Conservation (phyloP, 148 eudicot species). For the Rhododendron molle region DNA sequence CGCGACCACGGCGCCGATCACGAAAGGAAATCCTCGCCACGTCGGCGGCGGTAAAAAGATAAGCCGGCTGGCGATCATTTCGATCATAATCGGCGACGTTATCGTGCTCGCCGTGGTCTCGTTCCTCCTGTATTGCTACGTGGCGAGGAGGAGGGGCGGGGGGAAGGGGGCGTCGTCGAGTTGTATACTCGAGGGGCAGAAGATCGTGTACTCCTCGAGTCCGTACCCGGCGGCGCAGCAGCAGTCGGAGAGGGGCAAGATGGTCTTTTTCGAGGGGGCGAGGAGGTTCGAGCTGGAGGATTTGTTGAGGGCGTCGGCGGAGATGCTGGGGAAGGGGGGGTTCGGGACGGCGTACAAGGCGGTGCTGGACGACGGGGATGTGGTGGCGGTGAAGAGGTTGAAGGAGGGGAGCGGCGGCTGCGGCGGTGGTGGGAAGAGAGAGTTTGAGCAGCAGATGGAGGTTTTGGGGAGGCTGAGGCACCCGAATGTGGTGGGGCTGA, state of each 20-base stretch:
- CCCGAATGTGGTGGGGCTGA: conserved; percentile 53
- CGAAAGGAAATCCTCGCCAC: background rate
- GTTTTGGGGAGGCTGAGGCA: conserved; percentile 68
- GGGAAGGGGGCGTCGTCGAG: conserved; percentile 12
- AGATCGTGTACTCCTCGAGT: conserved; percentile 62
- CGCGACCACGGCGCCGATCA: conserved; percentile 12
- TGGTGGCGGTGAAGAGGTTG: conserved; percentile 85
- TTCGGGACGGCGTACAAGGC: conserved; percentile 93
- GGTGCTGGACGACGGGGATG: conserved; percentile 67
- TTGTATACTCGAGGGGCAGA: conserved; percentile 39
- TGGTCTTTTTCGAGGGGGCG: conserved; percentile 76
- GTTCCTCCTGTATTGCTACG: conserved; percentile 54
- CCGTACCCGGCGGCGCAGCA: conserved; percentile 36
- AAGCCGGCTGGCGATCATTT: conserved; percentile 41
- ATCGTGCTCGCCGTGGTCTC: conserved; percentile 40
- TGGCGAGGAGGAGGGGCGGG: conserved; percentile 22
- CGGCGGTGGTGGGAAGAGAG: conserved; percentile 33
- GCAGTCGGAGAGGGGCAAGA: conserved; percentile 46
- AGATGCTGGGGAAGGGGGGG: conserved; percentile 89
- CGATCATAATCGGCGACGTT: conserved; percentile 58
- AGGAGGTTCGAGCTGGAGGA: conserved; percentile 89
- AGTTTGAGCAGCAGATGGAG: conserved; percentile 84
- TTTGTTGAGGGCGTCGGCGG: conserved; percentile 81
- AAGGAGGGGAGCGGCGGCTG: conserved; percentile 40
- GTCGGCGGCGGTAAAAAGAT: conserved; percentile 17